phyloP scores from a whole-genome alignment of 2,329 filamentous ascomycete species.

The Pseudopyricularia cyperi region DNA sequence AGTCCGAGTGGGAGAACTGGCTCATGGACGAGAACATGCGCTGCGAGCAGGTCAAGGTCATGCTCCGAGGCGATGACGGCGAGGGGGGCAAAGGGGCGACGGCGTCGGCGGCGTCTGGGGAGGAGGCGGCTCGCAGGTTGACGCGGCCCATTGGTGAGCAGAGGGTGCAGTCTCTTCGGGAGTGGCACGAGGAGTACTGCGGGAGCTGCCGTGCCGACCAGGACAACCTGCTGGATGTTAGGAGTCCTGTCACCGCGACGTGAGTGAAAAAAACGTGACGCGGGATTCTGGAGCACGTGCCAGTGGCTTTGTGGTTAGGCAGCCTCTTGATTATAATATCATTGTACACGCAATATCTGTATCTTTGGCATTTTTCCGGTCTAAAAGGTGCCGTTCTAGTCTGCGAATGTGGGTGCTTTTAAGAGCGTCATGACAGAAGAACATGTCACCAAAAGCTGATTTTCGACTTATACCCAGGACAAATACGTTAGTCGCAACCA shows the following conservation, averaged over 20 bases:
- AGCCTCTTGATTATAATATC: neutral
- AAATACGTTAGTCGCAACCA: no score
- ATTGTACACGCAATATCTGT: neutral
- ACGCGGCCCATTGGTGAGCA: slow-evolving; percentile 15
- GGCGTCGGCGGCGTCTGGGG: slow-evolving; percentile 7
- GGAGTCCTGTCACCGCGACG: neutral
- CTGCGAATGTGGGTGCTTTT: no score
- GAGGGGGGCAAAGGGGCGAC: neutral
- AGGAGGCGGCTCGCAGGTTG: slow-evolving; percentile 9
- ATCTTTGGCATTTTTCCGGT: neutral
- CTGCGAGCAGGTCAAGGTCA: slow-evolving; percentile 49
- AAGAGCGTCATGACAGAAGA: no score
- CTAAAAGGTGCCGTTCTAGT: no score
- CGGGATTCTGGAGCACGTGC: no score
- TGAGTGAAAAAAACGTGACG: no score
- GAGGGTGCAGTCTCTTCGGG: slow-evolving; percentile 23
- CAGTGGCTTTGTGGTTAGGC: neutral
- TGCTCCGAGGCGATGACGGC: slow-evolving; percentile 22
- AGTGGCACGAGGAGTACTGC: slow-evolving; percentile 42
- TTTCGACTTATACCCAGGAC: no score
- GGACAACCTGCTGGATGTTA: slow-evolving; percentile 1
- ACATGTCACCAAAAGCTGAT: no score
- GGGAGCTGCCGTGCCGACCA: slow-evolving; percentile 40
- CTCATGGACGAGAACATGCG: slow-evolving; percentile 63
- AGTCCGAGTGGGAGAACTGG: slow-evolving; percentile 91